Base-by-base conservation (phyloP, 2,329 filamentous ascomycete species). In the Raffaelea ambrosiae region DNA sequence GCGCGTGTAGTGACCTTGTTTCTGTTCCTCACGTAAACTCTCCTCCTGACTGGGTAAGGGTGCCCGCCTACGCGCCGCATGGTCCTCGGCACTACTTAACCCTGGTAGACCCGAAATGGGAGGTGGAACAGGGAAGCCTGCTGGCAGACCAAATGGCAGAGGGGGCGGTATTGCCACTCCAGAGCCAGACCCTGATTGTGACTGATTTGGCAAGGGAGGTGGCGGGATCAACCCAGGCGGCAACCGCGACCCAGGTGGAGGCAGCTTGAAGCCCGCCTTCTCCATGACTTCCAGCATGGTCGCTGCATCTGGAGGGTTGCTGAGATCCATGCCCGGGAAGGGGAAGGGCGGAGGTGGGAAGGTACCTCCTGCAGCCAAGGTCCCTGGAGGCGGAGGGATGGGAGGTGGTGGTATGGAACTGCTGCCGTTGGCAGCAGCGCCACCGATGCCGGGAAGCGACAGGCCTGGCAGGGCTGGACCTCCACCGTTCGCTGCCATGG, bases 11-110 rank as follows among this genome's bases (percentile, higher is more conserved):
- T 81, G 73, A 3, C 79, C 79, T 47, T 71, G 71, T 48, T 76
- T 76, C 71, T 91, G 88, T 64, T 91, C 86, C 63, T 84, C 79
- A 56, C 83, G 78, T 56, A 94, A 66, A 56, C 86, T 90, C 61
- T 93, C 88, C 60, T 86, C 81, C 65, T 94, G 88, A 61, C 86
- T 90, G 0, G 88, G 88, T 40, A 95, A 66, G 9, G 86, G 88
- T 5, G 77, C 86, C 51, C 83, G 69, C 55, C 70, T 74, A 18
- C 80, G 62, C 5, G 66, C 63, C 20, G 58, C 61, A 13, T 63
- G 65, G 57, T 62, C 57, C 20, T 47, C n/a, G 49, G 65, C 59
- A 49, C 57, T 55, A 50, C 64, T 60, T 50, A 57, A 45, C 50
- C 61, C 36, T 53, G 64, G 61, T 19, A 68, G 64, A 53, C 70